Evolutionary conservation across 2,329 filamentous ascomycete genomes (phyloP).

Genomic region (Fusarium duplospermum): DNA sequence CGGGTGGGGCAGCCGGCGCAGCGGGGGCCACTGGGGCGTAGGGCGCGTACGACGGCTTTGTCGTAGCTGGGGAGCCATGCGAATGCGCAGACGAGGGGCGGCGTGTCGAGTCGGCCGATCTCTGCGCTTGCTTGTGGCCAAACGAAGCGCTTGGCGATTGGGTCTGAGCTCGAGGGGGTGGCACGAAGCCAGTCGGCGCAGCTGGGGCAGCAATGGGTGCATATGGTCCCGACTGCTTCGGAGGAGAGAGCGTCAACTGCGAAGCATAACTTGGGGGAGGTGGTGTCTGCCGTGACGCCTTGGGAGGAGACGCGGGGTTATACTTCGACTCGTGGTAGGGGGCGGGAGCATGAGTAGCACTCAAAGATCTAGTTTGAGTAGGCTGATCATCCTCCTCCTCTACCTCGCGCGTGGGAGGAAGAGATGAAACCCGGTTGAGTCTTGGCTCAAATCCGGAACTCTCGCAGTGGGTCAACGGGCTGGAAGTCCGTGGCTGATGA

Average conservation of each 20-base stretch:
- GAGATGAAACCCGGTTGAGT: conserved; percentile 65
- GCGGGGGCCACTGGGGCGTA: conserved; percentile 42
- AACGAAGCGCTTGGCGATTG: conserved; percentile 68
- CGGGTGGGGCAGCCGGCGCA: conserved; percentile 6
- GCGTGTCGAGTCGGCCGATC: conserved; percentile 57
- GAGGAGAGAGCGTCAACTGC: conserved; percentile 63
- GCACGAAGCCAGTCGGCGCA: conserved; percentile 58
- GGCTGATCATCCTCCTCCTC: conserved; percentile 65
- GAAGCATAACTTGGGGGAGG: conserved; percentile 57
- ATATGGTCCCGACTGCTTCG: conserved; percentile 66
- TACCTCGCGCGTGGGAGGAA: conserved; percentile 71
- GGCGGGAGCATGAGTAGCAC: conserved; percentile 41
- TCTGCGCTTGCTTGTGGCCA: conserved; percentile 49
- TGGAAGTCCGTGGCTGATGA: conserved; percentile 73
- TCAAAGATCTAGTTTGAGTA: conserved; percentile 41
- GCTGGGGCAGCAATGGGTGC: conserved; percentile 53
- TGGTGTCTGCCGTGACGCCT: conserved; percentile 58
- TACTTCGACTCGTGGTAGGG: conserved; percentile 52
- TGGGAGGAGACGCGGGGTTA: conserved; percentile 50
- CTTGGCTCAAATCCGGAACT: conserved; percentile 67
- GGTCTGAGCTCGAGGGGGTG: conserved; percentile 70
- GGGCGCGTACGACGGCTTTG: conserved; percentile 41
- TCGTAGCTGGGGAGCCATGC: conserved; percentile 51
- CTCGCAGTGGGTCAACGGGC: conserved; percentile 74
- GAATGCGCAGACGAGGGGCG: conserved; percentile 67